phyloP scores from a whole-genome alignment of 257 asterid genomes.

The Solanum piurae region DNA sequence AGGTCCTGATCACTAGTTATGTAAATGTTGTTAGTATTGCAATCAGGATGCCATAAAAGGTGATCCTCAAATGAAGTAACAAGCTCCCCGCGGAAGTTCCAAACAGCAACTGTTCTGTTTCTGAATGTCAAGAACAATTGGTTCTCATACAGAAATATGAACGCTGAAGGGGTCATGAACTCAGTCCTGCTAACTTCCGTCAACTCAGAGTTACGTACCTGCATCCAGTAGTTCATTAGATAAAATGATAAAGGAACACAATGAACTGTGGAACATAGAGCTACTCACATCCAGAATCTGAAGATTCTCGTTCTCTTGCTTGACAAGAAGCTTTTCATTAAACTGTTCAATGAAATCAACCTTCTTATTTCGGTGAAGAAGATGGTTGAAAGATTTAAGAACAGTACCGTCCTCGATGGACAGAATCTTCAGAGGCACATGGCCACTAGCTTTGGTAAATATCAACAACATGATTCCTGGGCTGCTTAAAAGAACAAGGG shows the following conservation, averaged over 20 bases:
- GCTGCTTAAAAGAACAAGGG: conserved; percentile 29
- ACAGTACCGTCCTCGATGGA: conserved; percentile 97
- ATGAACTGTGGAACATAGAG: not conserved
- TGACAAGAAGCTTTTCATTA: conserved; percentile 96
- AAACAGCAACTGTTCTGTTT: conserved; percentile 92
- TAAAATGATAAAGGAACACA: not conserved
- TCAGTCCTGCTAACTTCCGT: conserved; percentile 94
- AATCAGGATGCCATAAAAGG: conserved; percentile 97
- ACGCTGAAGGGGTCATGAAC: conserved; percentile 99
- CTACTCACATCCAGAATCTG: conserved; percentile 89
- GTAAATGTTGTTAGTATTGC: conserved; percentile 96
- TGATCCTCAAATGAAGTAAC: conserved; percentile 98
- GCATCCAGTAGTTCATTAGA: conserved; percentile 16
- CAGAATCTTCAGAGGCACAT: conserved; percentile 82
- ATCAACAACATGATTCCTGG: conserved; percentile 95
- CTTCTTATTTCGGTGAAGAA: conserved; percentile 85
- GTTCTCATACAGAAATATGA: conserved; percentile 91
- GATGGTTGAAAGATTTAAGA: conserved; percentile 82
- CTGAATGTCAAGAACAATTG: conserved; percentile 92
- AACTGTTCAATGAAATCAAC: conserved; percentile 96
- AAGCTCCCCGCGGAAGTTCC: conserved; percentile 99
- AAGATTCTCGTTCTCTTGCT: conserved; percentile 95
- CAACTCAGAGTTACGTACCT: conserved; percentile 86
- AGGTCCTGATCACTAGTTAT: conserved; percentile 98
- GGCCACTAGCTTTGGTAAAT: conserved; percentile 54